These are phyloP conservation scores for Pinus taeda DNA, from an alignment of 75 land plant species.

Conservation along the genomic window DNA sequence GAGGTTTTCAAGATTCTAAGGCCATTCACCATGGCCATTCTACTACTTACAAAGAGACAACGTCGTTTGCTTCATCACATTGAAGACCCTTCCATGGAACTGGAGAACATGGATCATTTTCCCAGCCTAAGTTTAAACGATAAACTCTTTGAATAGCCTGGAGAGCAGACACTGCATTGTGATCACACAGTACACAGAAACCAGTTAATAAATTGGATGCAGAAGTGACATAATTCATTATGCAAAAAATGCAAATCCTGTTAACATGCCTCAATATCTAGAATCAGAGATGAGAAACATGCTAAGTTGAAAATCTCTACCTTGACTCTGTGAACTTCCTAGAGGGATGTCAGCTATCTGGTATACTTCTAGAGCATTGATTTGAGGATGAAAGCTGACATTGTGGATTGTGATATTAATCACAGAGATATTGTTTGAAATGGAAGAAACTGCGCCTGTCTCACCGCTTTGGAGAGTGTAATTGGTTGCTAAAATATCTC, in stretches of 20 bases:
- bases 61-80: slow-evolving; percentile 45
- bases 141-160: slow-evolving; percentile 39
- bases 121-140: slow-evolving; percentile 47
- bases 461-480: slow-evolving; percentile 21
- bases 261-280: background rate
- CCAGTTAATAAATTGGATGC: background rate
- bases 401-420: slow-evolving; percentile 38
- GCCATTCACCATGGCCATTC: background rate
- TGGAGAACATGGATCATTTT: slow-evolving; percentile 74
- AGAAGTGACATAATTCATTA: background rate
- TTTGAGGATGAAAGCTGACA: slow-evolving; percentile 35
- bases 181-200: background rate
- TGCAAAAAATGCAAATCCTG: background rate
- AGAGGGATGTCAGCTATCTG: slow-evolving; percentile 40
- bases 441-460: slow-evolving; percentile 17
- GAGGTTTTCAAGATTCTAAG: background rate
- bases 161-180: slow-evolving; percentile 51
- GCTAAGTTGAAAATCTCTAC: slow-evolving; percentile 2
- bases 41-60: slow-evolving; percentile 46
- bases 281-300: background rate
- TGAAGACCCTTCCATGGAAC: slow-evolving; percentile 51
- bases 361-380: slow-evolving; percentile 61
- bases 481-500: slow-evolving; percentile 24
- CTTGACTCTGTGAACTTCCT: slow-evolving; percentile 45
- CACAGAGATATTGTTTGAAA: slow-evolving; percentile 9